Evolutionary conservation across 495 filamentous ascomycete species (phyloP), one percentile per base, ranked within the genome.

Genomic region (Trichoderma orchidacearum): DNA sequence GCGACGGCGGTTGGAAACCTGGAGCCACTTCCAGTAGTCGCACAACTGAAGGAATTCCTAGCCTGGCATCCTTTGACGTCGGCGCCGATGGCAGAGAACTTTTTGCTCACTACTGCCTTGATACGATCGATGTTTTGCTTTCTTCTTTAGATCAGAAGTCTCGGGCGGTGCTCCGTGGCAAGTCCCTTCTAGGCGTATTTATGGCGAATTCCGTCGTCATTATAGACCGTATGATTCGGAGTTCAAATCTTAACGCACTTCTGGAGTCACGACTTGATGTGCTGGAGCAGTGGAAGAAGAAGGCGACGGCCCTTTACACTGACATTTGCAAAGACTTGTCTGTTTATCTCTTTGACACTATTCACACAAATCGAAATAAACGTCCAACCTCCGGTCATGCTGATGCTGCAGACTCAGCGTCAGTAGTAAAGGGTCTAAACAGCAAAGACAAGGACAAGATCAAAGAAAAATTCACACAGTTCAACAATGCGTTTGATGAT

Each of bases 371-470:
- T 65, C 85, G 87, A 28, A 66, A 70, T 3, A 64, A 69, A 34
- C 81, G 89, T 3, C 87, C 89, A 6, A 76, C 81, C 6, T 89
- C 86, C 5, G 81, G 85, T 29, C 79, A 79, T 32, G 75, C 72
- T 17, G 80, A 75, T 4, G 69, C 74, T 15, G 78, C 87, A 25
- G 85, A 91, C 65, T 91, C 86, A 7, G 82, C 83, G 15, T 85
- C 84, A 11, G 86, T 96, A 54, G 75, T 96, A 62, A 93, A 95
- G 66, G 78, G 79, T 5, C 74, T 98, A 8, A 82, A 77, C 52
- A 87, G 83, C 63, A 94, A 93, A 66, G 93, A 97, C 61, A 93
- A 90, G 64, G 93, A 97, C 64, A 85, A 82, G 12, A 92, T 96
- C 69, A 99, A 97, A 70, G 86, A 90, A 64, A 97, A 96, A 68